Evolutionary conservation across 768 basidiomycete genomes (phyloP), one percentile per base, ranked within the genome.

Genomic region (Trametes villosa): DNA sequence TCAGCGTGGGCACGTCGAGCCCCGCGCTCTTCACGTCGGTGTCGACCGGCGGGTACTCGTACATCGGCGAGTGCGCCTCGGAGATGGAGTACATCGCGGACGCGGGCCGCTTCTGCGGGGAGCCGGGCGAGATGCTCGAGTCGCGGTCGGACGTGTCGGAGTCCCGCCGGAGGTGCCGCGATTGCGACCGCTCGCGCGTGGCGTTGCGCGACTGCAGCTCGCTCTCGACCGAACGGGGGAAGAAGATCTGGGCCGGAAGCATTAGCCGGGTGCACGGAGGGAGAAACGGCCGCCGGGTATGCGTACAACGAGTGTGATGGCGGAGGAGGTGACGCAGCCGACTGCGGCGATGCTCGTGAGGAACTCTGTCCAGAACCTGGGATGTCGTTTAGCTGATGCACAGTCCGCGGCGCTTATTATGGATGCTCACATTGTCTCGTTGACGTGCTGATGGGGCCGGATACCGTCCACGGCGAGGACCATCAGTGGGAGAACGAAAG

Each of bases 401-500:
- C 44, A 12, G 17, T 9, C 2, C 22, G 44, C 24, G n/a, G n/a
- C n/a, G n/a, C n/a, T n/a, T n/a, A n/a, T n/a, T n/a, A n/a, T n/a
- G n/a, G n/a, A n/a, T n/a, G 54, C 68, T 15, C 57, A 83, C 82
- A 83, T 74, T 49, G 75, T 87, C 49, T 85, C 82, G 68, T 92
- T 92, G 70, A 93, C 72, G 61, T 85, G 82, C 33, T 78, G 77
- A 66, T 88, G 84, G 1, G 83, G 79, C 2, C 81, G 76, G 9
- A 87, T 73, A 22, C 92, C 92, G 69, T 93, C 91, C 12, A 85
- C 70, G 1, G 85, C 88, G 27, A 94, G 79, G 53, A 88, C 80
- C 15, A 89, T 67, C 22, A 91, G 69, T 0, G 92, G 86, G 0
- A 87, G 64, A 1, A 81, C 81, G 70, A 93, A 92, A 15, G 92